Conservation (phyloP, 768 basidiomycete species). For the Russula griseocarnosa region DNA sequence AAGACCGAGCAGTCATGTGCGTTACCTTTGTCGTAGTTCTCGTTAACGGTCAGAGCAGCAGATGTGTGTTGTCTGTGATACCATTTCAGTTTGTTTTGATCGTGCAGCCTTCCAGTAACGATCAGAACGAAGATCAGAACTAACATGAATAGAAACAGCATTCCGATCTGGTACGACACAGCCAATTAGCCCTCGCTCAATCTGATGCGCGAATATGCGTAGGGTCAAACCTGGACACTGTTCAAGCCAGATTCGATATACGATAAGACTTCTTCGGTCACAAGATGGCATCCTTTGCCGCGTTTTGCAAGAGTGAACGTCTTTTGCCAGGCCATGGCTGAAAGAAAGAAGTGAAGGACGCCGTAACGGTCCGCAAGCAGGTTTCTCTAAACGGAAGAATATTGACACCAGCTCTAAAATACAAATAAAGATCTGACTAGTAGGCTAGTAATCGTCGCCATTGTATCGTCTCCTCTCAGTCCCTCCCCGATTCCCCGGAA, state of each 20-base stretch:
- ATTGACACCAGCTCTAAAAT: not conserved
- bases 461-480: constrained; percentile 47
- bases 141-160: constrained; percentile 86
- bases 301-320: constrained; percentile 60
- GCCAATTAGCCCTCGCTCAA: not conserved
- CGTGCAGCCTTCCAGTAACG: not conserved
- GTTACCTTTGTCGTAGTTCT: constrained; percentile 79
- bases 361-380: not conserved
- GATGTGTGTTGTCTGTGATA: constrained; percentile 65
- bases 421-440: constrained; percentile 1
- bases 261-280: constrained; percentile 69
- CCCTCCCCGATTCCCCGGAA: constrained; percentile 88
- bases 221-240: constrained; percentile 52
- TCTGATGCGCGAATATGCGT: not conserved
- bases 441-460: constrained; percentile 23
- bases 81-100: constrained; percentile 2
- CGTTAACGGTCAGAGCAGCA: constrained; percentile 78
- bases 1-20: not conserved
- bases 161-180: constrained; percentile 55
- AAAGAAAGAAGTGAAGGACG: no score
- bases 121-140: constrained; percentile 40
- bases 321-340: constrained; percentile 83
- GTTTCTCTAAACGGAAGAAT: constrained; percentile 1
- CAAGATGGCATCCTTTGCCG: constrained; percentile 71
- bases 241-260: constrained; percentile 68